Base-by-base conservation (phyloP, 163 green algal genomes). In the Coccomyxa subellipsoidea region DNA sequence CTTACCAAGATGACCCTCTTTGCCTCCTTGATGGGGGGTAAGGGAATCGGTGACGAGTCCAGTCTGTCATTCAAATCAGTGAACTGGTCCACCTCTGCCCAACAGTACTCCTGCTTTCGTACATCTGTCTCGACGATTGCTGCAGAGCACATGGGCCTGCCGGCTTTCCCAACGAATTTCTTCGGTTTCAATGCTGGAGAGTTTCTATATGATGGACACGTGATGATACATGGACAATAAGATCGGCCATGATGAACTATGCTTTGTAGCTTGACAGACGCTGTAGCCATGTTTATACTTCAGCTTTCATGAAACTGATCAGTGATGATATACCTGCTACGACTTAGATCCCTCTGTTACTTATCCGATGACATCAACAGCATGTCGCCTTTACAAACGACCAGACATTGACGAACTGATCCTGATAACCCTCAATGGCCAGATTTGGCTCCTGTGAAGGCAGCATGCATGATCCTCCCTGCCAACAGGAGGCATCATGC, bases 1-100 rank as follows among this genome's bases (percentile, higher is more conserved):
- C 95, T 86, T 37, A 98, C 95, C 21, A 98, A 87, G 31, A 94
- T 87, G 9, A 96, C 88, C 0, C 91, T 88, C 69, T 83, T 85
- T 40, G 54, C 47, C 4, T 27, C 38, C 7, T 66, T 77, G n/a
- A 89, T 37, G 8, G 7, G 1, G 4, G 85, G 85, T 69, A 89
- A 32, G 10, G 80, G 71, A n/a, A 84, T 7, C 0, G 85, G 80
- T 23, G 83, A 34, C 10, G 39, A 21, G 82, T 87, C 81, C 32
- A 77, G 25, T 35, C 39, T 15, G 47, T 80, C 38, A 80, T 69
- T 32, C 38, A 84, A 38, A 2, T 81, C 32, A 36, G 40, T 47
- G n/a, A 84, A 84, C 12, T 78, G 25, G 72, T 84, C 81, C 54
- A 23, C 71, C 35, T 73, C 72, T 36, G 79, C 76, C 81, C 81